A percentile compares a stretch with the other conserved stretches of the same genome.
Evolutionary conservation across 83 land plant genomes (phyloP).

Genomic region (Picea abies): DNA sequence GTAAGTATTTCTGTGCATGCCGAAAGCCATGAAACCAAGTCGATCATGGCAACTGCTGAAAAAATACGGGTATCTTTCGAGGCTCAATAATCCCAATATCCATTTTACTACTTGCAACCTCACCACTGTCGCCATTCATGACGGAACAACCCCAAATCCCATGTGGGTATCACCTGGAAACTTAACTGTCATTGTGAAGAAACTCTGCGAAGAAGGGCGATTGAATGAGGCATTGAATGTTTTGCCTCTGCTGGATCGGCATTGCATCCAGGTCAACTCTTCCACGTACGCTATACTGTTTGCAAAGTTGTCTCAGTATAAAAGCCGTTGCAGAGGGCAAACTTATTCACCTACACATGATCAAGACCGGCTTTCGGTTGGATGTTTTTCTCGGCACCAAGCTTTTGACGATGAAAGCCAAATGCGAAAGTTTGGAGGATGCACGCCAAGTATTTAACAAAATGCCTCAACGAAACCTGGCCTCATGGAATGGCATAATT

Average conservation of each 20-base stretch:
- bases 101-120: no score
- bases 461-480: slow-evolving; percentile 41
- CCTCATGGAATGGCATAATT: slow-evolving; percentile 36
- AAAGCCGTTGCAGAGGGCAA: not conserved
- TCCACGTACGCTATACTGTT: not conserved
- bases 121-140: no score
- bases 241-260: not conserved
- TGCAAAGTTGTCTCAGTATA: not conserved
- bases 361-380: not conserved
- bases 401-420: slow-evolving; percentile 35
- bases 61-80: no score
- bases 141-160: no score
- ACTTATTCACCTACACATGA: slow-evolving; percentile 38
- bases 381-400: slow-evolving; percentile 21
- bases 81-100: no score
- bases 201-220: not conserved
- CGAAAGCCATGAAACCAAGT: no score
- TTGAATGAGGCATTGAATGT: not conserved
- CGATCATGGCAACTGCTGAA: no score
- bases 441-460: slow-evolving; percentile 46
- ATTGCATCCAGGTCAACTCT: not conserved
- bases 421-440: slow-evolving; percentile 27
- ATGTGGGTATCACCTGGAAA: no score
- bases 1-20: no score
- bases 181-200: no score